These are phyloP conservation scores for Pleochaeta shiraiana DNA, from an alignment of 2,329 filamentous ascomycete genomes.

Conservation along the genomic window DNA sequence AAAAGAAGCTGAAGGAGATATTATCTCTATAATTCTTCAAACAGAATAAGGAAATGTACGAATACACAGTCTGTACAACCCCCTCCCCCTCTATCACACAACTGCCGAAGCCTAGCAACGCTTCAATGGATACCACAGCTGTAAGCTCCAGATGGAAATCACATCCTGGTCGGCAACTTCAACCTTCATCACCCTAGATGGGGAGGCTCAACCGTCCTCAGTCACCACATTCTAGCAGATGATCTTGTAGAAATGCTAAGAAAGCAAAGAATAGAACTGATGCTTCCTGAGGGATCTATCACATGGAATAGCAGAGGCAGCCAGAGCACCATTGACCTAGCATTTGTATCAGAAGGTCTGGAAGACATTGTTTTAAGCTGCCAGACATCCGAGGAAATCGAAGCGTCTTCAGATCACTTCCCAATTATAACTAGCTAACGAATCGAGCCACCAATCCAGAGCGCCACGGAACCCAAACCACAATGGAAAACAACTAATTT, in stretches of 20 bases:
- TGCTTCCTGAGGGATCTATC: background rate
- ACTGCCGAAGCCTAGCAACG: background rate
- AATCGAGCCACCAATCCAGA: background rate
- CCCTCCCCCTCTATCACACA: background rate
- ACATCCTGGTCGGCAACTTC: background rate
- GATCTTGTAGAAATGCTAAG: background rate
- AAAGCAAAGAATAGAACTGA: background rate
- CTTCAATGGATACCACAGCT: background rate
- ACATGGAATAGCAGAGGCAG: background rate
- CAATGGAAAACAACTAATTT: conserved; percentile 3
- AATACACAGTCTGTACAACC: background rate
- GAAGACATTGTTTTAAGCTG: background rate
- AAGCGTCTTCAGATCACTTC: background rate
- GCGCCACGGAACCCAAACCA: background rate
- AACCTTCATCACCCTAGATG: background rate
- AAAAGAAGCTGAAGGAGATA: background rate
- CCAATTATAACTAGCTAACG: background rate
- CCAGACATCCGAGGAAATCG: background rate
- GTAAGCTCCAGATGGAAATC: background rate
- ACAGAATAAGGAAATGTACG: background rate
- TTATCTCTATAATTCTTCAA: background rate
- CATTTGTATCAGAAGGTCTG: background rate
- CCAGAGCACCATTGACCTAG: background rate
- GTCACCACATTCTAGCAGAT: background rate
- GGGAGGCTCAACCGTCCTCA: background rate